Conservation (phyloP, 805 yeast genomes). For the Wickerhamiella bombiphila region DNA sequence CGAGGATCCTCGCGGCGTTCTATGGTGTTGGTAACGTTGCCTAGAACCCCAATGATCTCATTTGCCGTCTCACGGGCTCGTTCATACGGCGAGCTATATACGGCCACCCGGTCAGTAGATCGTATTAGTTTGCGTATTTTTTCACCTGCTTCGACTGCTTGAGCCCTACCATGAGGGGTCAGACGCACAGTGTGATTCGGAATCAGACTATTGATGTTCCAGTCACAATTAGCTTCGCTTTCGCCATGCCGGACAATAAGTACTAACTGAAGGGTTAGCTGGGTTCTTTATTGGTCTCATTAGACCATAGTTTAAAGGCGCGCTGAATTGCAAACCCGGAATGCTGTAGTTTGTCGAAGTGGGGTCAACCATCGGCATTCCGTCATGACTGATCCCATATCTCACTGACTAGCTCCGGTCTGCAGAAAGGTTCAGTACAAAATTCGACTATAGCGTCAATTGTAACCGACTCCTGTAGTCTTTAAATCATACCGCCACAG, state of each 20-base stretch:
- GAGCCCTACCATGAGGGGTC: conserved; percentile 50
- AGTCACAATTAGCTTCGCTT: conserved; percentile 79
- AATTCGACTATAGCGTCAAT: too few relatives aligned
- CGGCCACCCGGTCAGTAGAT: conserved; percentile 45
- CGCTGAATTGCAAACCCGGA: too few relatives aligned
- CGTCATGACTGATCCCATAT: too few relatives aligned
- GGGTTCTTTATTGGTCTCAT: too few relatives aligned
- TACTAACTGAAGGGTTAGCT: too few relatives aligned
- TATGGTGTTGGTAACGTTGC: conserved; percentile 32
- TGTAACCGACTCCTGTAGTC: too few relatives aligned
- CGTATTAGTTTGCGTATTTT: conserved; percentile 25
- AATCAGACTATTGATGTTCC: conserved; percentile 56
- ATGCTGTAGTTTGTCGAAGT: too few relatives aligned
- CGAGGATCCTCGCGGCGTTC: conserved; percentile 58
- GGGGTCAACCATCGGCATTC: too few relatives aligned
- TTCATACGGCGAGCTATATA: conserved; percentile 75
- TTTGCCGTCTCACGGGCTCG: conserved; percentile 76
- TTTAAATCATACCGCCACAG: too few relatives aligned
- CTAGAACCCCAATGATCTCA: conserved; percentile 44
- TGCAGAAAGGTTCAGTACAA: too few relatives aligned
- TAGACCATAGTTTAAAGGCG: too few relatives aligned
- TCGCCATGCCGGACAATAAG: conserved; percentile 84
- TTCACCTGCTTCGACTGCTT: conserved; percentile 27
- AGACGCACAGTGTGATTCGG: conserved; percentile 72
- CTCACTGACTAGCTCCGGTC: too few relatives aligned